These are phyloP conservation scores for Cladorrhinum sp. DNA, from an alignment of 2,329 filamentous ascomycete species.

Conservation along the genomic window DNA sequence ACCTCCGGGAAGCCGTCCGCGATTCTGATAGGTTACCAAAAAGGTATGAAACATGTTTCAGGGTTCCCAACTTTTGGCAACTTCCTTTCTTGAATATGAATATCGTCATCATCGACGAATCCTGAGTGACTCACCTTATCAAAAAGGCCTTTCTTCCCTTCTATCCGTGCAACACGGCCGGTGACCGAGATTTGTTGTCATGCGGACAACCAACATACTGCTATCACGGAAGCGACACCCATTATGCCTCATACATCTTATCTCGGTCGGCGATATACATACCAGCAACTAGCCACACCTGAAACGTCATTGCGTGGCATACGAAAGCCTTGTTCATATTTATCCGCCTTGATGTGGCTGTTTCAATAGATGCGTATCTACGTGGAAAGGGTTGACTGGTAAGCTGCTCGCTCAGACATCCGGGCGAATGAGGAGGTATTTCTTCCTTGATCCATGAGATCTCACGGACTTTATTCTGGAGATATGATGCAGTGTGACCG, in stretches of 20 bases:
- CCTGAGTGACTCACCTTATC: not conserved
- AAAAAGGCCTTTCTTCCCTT: not conserved
- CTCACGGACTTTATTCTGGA: not conserved
- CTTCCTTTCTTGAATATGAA: not conserved
- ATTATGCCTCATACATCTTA: not conserved
- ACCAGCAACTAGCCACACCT: not conserved
- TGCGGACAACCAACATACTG: not conserved
- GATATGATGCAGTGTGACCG: not conserved
- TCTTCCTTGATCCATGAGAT: not conserved
- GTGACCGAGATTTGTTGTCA: not conserved
- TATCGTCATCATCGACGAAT: not conserved
- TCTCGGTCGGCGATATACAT: no score
- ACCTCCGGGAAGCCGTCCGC: not conserved
- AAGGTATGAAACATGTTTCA: slow-evolving; percentile 19
- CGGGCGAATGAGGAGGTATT: not conserved
- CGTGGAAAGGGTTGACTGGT: no score
- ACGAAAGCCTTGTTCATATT: not conserved
- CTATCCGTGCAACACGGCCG: not conserved
- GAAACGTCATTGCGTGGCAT: not conserved
- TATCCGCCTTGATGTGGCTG: not conserved
- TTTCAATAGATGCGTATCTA: not conserved
- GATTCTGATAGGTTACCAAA: slow-evolving; percentile 4
- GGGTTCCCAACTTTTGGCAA: not conserved
- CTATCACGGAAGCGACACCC: not conserved
- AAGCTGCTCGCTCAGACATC: no score